Percentiles rank a stretch among this genome's conserved stretches.
These are phyloP conservation scores for Xylaria polymorpha DNA, from an alignment of 2,329 filamentous ascomycete species.

Conservation along the genomic window DNA sequence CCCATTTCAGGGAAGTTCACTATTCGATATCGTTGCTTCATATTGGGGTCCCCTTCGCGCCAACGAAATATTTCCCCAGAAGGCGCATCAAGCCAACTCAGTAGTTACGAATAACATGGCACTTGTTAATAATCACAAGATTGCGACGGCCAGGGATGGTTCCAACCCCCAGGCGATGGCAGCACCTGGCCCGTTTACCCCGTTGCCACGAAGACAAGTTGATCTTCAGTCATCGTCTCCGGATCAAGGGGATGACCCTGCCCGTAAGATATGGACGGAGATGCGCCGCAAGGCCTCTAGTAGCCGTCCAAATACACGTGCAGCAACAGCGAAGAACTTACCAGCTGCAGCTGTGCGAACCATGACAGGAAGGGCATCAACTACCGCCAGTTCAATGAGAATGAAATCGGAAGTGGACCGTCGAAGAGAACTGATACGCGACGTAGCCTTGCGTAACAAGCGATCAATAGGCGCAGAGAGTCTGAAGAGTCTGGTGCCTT, in stretches of 20 bases:
- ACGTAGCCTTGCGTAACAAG: constrained; percentile 46
- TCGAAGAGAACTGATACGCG: constrained; percentile 42
- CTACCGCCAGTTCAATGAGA: constrained; percentile 5
- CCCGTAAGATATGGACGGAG: constrained; percentile 49
- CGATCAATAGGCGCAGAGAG: constrained; percentile 48
- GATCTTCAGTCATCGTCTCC: constrained; percentile 33
- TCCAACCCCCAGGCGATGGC: background rate
- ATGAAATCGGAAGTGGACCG: constrained; percentile 39
- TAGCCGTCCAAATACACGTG: constrained; percentile 36
- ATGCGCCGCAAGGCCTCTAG: constrained; percentile 45
- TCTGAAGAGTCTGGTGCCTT: constrained; percentile 48
- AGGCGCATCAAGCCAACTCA: constrained; percentile 39
- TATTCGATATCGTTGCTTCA: constrained; percentile 59
- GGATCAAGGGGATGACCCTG: constrained; percentile 43
- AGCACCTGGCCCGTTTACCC: constrained; percentile 29
- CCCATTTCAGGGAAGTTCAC: constrained; percentile 55
- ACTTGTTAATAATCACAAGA: constrained; percentile 5
- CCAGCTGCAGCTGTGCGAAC: constrained; percentile 23
- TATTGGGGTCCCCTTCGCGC: constrained; percentile 63
- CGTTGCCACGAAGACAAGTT: constrained; percentile 36
- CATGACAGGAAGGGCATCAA: constrained; percentile 2
- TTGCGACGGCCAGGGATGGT: constrained; percentile 1
- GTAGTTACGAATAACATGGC: background rate
- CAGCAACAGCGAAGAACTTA: constrained; percentile 35
- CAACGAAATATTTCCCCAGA: constrained; percentile 55